Evolutionary conservation across 352 stramenopile species (phyloP), one percentile per base, ranked within the genome.

Genomic region (Phytophthora agathidicida): DNA sequence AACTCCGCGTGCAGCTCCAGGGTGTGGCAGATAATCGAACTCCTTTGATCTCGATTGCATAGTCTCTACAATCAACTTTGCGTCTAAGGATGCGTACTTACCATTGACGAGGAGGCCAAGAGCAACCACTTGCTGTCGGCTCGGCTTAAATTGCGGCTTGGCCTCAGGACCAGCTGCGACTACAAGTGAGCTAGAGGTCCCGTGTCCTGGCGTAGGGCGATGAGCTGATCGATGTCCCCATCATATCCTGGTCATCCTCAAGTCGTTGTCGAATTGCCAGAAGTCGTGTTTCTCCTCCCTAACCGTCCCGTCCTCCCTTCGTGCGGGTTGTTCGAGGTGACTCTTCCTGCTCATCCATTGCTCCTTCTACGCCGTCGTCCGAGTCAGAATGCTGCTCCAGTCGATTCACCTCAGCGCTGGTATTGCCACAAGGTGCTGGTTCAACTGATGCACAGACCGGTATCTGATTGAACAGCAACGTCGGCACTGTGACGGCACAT

Each of bases 1-100:
- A 31, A 55, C 26, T 17, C 48, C 47, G 20, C 57, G 57, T 0
- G 48, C 28, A 10, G 26, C 56, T 22, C 23, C 41, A 65, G 56
- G 56, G 47, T 65, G 41, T 48, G 56, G 27, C 47, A 65, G 49
- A 27, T 32, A 48, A 14, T 50, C 54, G 7, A 51, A 46, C 4
- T 50, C 20, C 10, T 56, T 56, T 0, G 36, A 2, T 3, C 56
- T 8, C 0, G 54, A 56, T 30, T 63, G 54, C 19, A 56, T 26
- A 24, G 54, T 56, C 6, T 50, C 27, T 17, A 44, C 17, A 38
- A 55, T 46, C 17, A 55, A 33, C 14, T 63, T 26, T 7, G 27
- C 6, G 31, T 50, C 44, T 0, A 63, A 31, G 9, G 14, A 42
- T 5, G 22, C 1, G 36, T 55, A 56, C 44, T 44, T 63, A 55